Base-by-base conservation (phyloP, 192 early-diverging fungal genomes). In the Gigaspora rosea region DNA sequence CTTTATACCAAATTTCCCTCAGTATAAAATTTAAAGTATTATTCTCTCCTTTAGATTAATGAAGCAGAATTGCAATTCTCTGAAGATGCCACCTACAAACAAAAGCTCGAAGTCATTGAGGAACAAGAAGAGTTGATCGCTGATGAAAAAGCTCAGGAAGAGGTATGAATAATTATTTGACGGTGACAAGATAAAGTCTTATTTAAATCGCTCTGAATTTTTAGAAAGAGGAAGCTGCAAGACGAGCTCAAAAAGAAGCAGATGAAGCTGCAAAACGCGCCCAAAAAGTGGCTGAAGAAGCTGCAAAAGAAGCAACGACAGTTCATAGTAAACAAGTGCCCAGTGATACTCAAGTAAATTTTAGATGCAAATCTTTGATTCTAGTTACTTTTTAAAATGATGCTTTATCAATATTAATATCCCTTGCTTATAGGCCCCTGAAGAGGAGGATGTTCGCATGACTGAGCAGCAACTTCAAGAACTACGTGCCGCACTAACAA, bases 91-190 rank as follows among this genome's bases (percentile, higher is more conserved):
- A 96, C 97, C 5, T 88, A 92, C 67, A 94, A 95, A 85, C 94
- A 97, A 82, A 94, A 95, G 85, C 88, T 97, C 58, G 94, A 96
- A 71, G 94, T 97, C 47, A 80, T 98, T 65, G 91, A 96, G 73
- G 91, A 98, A 82, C 97, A 98, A 83, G 94, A 98, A 82, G 96
- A 98, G 79, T 86, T 98, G 72, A 97, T 98, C 78, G 93, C 93
- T 77, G 95, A 97, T 75, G 97, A 98, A 83, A 87, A 90, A 56
- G 95, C 91, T 69, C 95, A 98, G 84, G 94, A 95, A 72, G 88
- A 75, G 73, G 73, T 75, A 13, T 22, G n/a, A 20, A n/a, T 41
- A 2, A 41, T 41, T 41, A 41, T 41, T 5, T 41, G 36, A 41
- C 5, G 5, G 36, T 5, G 5, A 41, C n/a, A 41, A 3, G 2